These are phyloP conservation scores for Boletus patriciae DNA, from an alignment of 768 basidiomycete species.

Conservation along the genomic window DNA sequence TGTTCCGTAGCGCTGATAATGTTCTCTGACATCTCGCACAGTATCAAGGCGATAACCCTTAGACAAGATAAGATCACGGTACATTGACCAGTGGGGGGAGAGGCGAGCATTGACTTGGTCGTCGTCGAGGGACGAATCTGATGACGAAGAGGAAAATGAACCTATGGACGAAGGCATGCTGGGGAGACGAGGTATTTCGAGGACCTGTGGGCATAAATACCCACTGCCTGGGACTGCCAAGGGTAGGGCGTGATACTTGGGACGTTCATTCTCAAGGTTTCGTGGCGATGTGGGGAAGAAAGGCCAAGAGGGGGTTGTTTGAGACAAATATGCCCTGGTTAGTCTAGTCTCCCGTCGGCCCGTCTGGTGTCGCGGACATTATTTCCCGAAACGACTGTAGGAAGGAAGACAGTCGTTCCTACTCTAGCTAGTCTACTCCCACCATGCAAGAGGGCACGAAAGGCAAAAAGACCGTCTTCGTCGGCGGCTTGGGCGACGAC, in stretches of 20 bases:
- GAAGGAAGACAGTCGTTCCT: no score
- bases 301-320: neutral
- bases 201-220: conserved; percentile 14
- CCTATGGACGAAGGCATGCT: conserved; percentile 69
- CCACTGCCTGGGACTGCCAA: neutral
- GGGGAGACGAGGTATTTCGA: conserved; percentile 43
- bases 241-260: neutral
- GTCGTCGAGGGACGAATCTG: conserved; percentile 52
- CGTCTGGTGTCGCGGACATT: no score
- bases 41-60: conserved; percentile 69
- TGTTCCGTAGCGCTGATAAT: conserved; percentile 44
- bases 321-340: conserved; percentile 11
- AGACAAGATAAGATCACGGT: conserved; percentile 45
- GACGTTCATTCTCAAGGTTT: neutral
- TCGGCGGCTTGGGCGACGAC: conserved; percentile 82
- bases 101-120: conserved; percentile 56
- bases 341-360: no score
- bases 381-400: no score
- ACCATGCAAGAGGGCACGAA: conserved; percentile 80
- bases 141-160: conserved; percentile 45
- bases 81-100: conserved; percentile 61
- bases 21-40: conserved; percentile 60
- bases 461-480: conserved; percentile 82
- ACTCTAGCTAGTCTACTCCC: neutral
- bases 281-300: conserved; percentile 9